These are phyloP conservation scores for Curvularia sp. DNA, from an alignment of 2,329 filamentous ascomycete genomes.

Conservation along the genomic window DNA sequence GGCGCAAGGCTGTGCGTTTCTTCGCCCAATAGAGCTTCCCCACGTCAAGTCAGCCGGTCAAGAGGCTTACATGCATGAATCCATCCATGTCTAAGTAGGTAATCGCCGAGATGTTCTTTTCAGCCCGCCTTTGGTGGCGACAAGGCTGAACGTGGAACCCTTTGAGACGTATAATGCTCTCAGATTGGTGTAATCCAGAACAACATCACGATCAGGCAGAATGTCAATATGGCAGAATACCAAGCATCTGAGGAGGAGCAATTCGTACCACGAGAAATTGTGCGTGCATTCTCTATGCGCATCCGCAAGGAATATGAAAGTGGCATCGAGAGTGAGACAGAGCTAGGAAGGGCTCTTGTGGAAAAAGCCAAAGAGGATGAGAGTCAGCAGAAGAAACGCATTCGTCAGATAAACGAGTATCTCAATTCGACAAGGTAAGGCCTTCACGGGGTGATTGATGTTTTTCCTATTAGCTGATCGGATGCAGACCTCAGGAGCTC, in stretches of 20 bases:
- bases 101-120: background rate
- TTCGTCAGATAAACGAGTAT: constrained; percentile 3
- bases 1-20: background rate
- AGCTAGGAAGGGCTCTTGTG: background rate
- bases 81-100: background rate
- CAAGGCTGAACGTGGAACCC: background rate
- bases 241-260: constrained; percentile 2
- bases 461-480: background rate
- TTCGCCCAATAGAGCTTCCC: background rate
- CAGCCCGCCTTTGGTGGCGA: background rate
- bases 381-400: constrained; percentile 3
- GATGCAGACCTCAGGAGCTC: background rate
- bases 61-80: background rate
- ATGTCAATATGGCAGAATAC: background rate
- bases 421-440: constrained; percentile 3
- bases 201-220: background rate
- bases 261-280: constrained; percentile 3
- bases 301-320: background rate
- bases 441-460: too few relatives aligned
- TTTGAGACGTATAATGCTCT: background rate
- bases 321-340: background rate
- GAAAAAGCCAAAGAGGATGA: background rate
- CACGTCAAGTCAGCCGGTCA: background rate
- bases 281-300: constrained; percentile 3
- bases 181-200: background rate